phyloP scores from a whole-genome alignment of 2,329 filamentous ascomycete genomes.

The Botryotinia globosa region DNA sequence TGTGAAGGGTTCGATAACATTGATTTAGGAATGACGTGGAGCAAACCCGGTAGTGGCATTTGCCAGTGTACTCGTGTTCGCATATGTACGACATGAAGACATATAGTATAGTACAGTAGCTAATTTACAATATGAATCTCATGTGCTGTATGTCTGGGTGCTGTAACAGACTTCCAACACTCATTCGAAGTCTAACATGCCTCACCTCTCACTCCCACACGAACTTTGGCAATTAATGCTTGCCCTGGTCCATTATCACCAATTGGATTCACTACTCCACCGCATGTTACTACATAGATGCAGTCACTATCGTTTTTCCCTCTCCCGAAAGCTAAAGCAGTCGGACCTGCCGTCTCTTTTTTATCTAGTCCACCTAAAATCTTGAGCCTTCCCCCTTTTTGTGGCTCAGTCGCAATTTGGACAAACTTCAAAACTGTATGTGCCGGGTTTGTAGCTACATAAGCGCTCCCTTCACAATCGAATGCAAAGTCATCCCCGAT shows the following conservation, averaged over 20 bases:
- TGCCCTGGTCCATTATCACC: constrained; percentile 2
- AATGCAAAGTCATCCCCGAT: constrained; percentile 6
- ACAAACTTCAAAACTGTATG: constrained; percentile 3
- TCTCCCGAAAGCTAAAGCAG: constrained; percentile 7
- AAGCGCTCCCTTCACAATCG: constrained; percentile 5
- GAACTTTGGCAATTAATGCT: neutral
- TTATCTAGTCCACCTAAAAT: neutral
- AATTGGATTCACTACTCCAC: neutral
- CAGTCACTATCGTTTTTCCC: neutral
- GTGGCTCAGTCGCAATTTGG: neutral
- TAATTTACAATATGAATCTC: neutral
- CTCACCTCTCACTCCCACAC: constrained; percentile 10
- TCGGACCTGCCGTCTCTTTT: constrained; percentile 8
- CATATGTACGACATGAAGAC: neutral
- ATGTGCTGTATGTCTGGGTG: neutral
- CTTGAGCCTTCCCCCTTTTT: neutral
- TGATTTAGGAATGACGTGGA: neutral
- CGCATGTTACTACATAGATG: constrained; percentile 17
- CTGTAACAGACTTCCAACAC: neutral
- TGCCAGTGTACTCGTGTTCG: neutral
- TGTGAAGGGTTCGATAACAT: neutral
- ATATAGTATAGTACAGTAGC: neutral
- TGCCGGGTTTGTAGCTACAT: neutral
- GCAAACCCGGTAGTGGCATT: no score
- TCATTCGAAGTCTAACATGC: neutral